A percentile compares a stretch with the other conserved stretches of the same genome.
phyloP scores from a whole-genome alignment of 2,329 filamentous ascomycete species.

The Epichloe bromicola region DNA sequence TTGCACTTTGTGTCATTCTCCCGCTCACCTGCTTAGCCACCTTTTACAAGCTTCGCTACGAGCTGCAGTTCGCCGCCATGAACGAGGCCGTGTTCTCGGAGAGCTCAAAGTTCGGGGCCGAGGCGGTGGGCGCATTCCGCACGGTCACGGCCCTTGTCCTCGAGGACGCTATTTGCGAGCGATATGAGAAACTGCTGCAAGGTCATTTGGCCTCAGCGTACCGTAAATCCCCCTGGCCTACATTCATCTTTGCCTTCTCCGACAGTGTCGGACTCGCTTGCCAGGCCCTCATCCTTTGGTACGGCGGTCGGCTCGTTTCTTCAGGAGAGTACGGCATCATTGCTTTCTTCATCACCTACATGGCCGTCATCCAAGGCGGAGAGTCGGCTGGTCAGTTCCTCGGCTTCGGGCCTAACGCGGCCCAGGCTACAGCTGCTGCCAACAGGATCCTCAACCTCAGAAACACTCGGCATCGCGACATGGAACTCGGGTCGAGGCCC shows the following conservation, averaged over 20 bases:
- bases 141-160: conserved; percentile 30
- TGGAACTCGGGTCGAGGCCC: too few species aligned
- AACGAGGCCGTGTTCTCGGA: conserved; percentile 23
- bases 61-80: too few species aligned
- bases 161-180: conserved; percentile 11
- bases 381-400: conserved; percentile 29
- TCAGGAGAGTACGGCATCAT: conserved; percentile 39
- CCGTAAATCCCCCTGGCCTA: too few species aligned
- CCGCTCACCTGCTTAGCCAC: conserved; percentile 21
- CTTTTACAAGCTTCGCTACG: too few species aligned
- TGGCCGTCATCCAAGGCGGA: conserved; percentile 34
- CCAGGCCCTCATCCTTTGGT: conserved; percentile 8
- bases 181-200: too few species aligned
- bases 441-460: conserved; percentile 32
- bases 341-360: conserved; percentile 35
- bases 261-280: too few species aligned
- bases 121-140: conserved; percentile 25
- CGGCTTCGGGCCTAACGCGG: conserved; percentile 31
- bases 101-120: conserved; percentile 30
- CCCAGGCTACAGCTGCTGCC: conserved; percentile 37
- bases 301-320: conserved; percentile 24
- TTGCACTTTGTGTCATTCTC: conserved; percentile 30
- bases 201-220: too few species aligned
- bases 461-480: conserved; percentile 16
- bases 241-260: too few species aligned